A percentile compares a stretch with the other conserved stretches of the same genome.
Evolutionary conservation across 805 yeast species (phyloP).

Genomic region (Cyberlindnera xylosilytica): DNA sequence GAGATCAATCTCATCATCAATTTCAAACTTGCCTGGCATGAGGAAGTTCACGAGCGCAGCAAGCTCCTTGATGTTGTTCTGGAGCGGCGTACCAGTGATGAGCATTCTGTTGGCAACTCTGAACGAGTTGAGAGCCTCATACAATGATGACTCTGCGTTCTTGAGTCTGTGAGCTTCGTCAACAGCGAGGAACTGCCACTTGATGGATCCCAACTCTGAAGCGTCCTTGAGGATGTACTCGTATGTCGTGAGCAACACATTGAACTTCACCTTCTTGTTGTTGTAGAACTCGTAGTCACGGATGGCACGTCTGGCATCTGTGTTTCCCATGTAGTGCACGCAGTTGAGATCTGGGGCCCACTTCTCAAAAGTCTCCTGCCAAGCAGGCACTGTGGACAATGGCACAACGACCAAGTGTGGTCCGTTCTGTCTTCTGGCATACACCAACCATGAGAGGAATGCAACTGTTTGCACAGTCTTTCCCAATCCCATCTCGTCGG

Average conservation of each 20-base stretch:
- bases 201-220: constrained; percentile 70
- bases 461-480: constrained; percentile 97
- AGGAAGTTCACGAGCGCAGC: constrained; percentile 93
- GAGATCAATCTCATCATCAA: constrained; percentile 94
- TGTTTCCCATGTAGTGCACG: constrained; percentile 89
- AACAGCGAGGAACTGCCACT: constrained; percentile 96
- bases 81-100: constrained; percentile 98
- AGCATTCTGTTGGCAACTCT: constrained; percentile 79
- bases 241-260: constrained; percentile 89
- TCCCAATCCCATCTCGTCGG: constrained; percentile 99
- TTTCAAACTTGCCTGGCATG: constrained; percentile 90
- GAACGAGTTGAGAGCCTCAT: constrained; percentile 82
- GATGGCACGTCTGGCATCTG: constrained; percentile 76
- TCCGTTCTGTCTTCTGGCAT: constrained; percentile 94
- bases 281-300: constrained; percentile 83
- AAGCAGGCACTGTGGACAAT: constrained; percentile 91
- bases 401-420: constrained; percentile 98
- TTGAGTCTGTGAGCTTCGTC: constrained; percentile 98
- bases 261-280: constrained; percentile 78
- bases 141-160: constrained; percentile 88
- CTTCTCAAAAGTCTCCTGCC: constrained; percentile 98
- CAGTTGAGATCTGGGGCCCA: constrained; percentile 98
- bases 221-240: constrained; percentile 94
- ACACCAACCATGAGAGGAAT: constrained; percentile 90
- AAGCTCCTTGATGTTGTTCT: constrained; percentile 90